Percentiles rank a stretch among this genome's conserved stretches.
Evolutionary conservation across 2,329 filamentous ascomycete species (phyloP).

Genomic region (Xylariaceae sp.): DNA sequence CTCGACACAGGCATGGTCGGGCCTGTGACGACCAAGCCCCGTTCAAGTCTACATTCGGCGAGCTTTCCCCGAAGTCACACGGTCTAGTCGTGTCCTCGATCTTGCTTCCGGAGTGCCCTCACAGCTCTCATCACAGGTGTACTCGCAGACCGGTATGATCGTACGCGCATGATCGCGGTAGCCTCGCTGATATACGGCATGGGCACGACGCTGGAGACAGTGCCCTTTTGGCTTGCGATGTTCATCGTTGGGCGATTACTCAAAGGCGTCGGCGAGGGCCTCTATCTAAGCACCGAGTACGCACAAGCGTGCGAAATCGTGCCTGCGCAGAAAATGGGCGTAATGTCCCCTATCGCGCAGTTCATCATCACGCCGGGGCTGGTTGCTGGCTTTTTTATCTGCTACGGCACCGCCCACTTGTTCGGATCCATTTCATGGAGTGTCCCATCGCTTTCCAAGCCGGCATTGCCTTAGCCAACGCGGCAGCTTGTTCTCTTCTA

Average conservation of each 20-base stretch:
- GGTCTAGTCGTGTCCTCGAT: slow-evolving; percentile 66
- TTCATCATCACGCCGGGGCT: slow-evolving; percentile 59
- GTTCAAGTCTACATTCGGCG: slow-evolving; percentile 57
- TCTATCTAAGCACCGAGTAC: slow-evolving; percentile 57
- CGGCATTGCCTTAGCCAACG: slow-evolving; percentile 42
- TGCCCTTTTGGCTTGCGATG: slow-evolving; percentile 32
- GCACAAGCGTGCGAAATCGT: slow-evolving; percentile 66
- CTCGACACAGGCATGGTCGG: slow-evolving; percentile 49
- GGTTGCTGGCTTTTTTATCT: slow-evolving; percentile 63
- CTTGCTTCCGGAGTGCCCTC: slow-evolving; percentile 63
- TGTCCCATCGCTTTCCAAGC: slow-evolving; percentile 55
- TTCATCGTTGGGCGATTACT: slow-evolving; percentile 55
- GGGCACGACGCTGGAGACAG: slow-evolving; percentile 33
- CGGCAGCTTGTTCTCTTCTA: slow-evolving; percentile 38
- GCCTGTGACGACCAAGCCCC: slow-evolving; percentile 63
- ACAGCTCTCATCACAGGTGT: slow-evolving; percentile 64
- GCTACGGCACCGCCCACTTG: slow-evolving; percentile 58
- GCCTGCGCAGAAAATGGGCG: slow-evolving; percentile 55
- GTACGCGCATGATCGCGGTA: slow-evolving; percentile 55
- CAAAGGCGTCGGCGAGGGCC: slow-evolving; percentile 62
- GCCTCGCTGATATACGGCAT: slow-evolving; percentile 57
- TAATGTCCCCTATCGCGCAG: slow-evolving; percentile 59
- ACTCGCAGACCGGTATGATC: slow-evolving; percentile 59
- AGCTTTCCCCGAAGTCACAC: slow-evolving; percentile 59
- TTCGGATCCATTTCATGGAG: slow-evolving; percentile 58